Evolutionary conservation across 306 rosid genomes (phyloP), one percentile per base, ranked within the genome.

Genomic region (Echinosophora koreensis): DNA sequence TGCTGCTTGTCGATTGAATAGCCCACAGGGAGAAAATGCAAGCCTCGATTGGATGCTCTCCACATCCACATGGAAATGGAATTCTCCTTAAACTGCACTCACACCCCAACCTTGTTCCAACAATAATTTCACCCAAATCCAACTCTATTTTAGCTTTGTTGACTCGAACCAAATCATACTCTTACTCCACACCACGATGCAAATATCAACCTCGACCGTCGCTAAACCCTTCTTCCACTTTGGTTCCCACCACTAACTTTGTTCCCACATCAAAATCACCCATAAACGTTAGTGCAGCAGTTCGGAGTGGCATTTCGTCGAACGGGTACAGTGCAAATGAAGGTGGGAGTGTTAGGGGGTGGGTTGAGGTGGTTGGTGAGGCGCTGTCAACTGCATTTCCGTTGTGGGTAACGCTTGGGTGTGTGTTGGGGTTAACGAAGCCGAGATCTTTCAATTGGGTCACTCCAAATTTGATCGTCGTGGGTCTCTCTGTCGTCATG

Each of bases 381-480:
- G 84, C 47, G 0, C 2, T 91, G 0, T 91, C 97, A 8, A 90
- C 87, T 6, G 96, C 90, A 1, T 88, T 93, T 83, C 98, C 98
- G 1, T 18, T 93, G 8, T 93, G 97, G 98, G 96, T 93, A 1
- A 86, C 92, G 5, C 61, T 93, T 64, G 97, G 97, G 6, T 91
- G 92, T 66, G 72, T 82, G 9, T 9, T 91, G 73, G 98, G 98
- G 44, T 77, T 91, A 47, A 0, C 87, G 37, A 87, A 57, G 35
- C 98, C 96, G 0, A 81, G 18, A 63, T 86, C 76, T 17, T 91
- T 84, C 85, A 79, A 80, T 39, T 93, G 98, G 98, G 92, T 93
- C 50, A 89, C 80, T 15, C 96, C 97, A 17, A 78, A 72, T 44
- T 82, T 79, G 81, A 91, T 77, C 5, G 74, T 93, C 17, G 22